phyloP scores from a whole-genome alignment of 257 asterid genomes.

The Solanum corneliomulleri region DNA sequence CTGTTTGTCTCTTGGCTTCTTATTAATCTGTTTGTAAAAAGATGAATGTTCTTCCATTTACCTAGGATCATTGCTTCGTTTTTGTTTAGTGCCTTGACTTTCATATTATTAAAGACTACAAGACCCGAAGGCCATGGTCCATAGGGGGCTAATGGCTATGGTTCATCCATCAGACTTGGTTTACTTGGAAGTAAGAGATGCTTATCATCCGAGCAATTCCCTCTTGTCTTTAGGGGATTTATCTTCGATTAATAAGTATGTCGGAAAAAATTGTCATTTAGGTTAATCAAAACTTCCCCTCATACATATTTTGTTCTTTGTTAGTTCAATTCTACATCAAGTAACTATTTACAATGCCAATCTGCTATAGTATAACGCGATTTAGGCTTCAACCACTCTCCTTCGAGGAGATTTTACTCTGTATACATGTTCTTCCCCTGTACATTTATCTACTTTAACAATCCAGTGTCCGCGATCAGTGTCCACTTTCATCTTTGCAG shows the following conservation, averaged over 20 bases:
- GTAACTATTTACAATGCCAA: constrained; percentile 12
- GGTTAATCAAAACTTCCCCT: neutral
- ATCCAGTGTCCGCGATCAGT: constrained; percentile 39
- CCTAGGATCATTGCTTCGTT: neutral
- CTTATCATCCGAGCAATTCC: neutral
- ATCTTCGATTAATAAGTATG: neutral
- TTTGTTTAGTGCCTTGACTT: neutral
- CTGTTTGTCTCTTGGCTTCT: neutral
- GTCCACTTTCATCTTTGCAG: constrained; percentile 5
- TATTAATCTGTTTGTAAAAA: neutral
- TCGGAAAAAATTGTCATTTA: neutral
- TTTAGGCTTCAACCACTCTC: constrained; percentile 32
- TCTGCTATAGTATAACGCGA: neutral
- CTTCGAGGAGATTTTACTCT: constrained; percentile 46
- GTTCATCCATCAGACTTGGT: neutral
- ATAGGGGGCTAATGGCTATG: neutral
- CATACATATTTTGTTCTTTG: neutral
- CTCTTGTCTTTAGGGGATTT: neutral
- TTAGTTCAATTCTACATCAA: neutral
- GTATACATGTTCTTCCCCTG: constrained; percentile 63
- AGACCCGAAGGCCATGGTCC: neutral
- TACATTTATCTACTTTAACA: constrained; percentile 60
- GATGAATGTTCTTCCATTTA: neutral
- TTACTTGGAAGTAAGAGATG: neutral
- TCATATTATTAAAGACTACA: neutral